Evolutionary conservation across 2,329 filamentous ascomycete species (phyloP), one percentile per base, ranked within the genome.

Genomic region (Fusarium floridanum): DNA sequence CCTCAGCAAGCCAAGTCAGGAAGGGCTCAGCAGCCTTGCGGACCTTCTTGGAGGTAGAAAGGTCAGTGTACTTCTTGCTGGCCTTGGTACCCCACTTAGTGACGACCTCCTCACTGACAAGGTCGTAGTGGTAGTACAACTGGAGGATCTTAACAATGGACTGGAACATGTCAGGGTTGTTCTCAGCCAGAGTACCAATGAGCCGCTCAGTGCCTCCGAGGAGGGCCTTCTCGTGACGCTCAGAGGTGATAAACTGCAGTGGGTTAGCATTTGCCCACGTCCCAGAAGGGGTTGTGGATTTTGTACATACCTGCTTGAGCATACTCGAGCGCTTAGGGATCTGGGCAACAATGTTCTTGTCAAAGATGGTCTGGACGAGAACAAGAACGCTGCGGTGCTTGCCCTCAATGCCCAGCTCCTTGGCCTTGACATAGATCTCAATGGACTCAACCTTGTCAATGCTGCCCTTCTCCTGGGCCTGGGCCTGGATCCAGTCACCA

Each of bases 21-120:
- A 99, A 99, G 75, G 94, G 92, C 87, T 97, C 94, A 64, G 97
- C 95, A 76, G 94, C 93, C 88, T 97, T 96, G 86, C 95, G 95
- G 73, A 98, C 95, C 89, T 97, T 97, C 89, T 95, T 96, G 86
- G 95, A 97, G 71, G 92, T 95, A 70, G 92, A 83, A 71, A 97
- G 85, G 82, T 98, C 96, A 78, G 97, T 94, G 83, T 98, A 98
- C 88, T 98, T 98, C 92, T 97, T 98, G 91, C 95, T 98, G 69
- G 96, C 95, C 89, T 97, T 98, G 82, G 90, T 89, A 76, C 95
- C 96, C 96, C 97, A 99, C 78, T 93, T 92, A 85, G 92, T 94
- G 82, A 97, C 91, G 17, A 95, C 91, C 74, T 98, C 95, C 87
- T 99, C 97, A 61, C 89, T 91, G 79, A 98, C 87, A 65, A 99